A percentile compares a stretch with the other conserved stretches of the same genome.
phyloP scores from a whole-genome alignment of 148 eudicot species.

The Rhododendron henanense region DNA sequence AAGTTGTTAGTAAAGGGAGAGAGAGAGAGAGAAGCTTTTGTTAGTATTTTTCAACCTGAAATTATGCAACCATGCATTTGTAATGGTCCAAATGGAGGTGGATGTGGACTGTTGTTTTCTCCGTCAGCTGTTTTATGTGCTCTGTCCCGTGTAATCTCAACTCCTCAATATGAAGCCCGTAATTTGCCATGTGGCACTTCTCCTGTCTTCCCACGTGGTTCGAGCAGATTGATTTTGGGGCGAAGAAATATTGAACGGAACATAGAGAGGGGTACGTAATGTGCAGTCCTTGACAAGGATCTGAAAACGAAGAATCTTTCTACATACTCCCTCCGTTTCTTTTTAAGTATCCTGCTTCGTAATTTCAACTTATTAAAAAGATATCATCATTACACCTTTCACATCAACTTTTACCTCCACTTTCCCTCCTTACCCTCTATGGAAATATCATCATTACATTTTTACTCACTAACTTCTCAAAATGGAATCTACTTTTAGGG shows the following conservation, averaged over 20 bases:
- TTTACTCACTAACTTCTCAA: too few relatives aligned
- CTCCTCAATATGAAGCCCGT: not conserved
- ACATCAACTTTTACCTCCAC: too few relatives aligned
- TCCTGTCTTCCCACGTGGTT: conserved; percentile 1
- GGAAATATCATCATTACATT: too few relatives aligned
- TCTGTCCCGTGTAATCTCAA: conserved; percentile 13
- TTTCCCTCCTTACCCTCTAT: too few relatives aligned
- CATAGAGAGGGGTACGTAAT: not conserved
- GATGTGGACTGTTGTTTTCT: conserved; percentile 18
- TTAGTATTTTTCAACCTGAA: not conserved
- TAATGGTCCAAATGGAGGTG: not conserved
- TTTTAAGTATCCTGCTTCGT: too few relatives aligned
- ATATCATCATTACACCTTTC: too few relatives aligned
- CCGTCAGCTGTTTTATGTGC: conserved; percentile 12
- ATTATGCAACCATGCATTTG: not conserved
- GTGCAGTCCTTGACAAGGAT: not conserved
- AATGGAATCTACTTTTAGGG: too few relatives aligned
- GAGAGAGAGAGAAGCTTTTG: not conserved
- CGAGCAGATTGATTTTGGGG: not conserved
- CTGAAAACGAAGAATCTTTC: not conserved
- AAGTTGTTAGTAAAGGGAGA: not conserved
- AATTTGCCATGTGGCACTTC: not conserved
- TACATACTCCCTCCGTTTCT: too few relatives aligned
- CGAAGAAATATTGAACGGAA: not conserved
- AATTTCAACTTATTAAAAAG: too few relatives aligned